A percentile compares a stretch with the other conserved stretches of the same genome.
Evolutionary conservation across 805 yeast species (phyloP).

Genomic region (Hanseniaspora meyeri): DNA sequence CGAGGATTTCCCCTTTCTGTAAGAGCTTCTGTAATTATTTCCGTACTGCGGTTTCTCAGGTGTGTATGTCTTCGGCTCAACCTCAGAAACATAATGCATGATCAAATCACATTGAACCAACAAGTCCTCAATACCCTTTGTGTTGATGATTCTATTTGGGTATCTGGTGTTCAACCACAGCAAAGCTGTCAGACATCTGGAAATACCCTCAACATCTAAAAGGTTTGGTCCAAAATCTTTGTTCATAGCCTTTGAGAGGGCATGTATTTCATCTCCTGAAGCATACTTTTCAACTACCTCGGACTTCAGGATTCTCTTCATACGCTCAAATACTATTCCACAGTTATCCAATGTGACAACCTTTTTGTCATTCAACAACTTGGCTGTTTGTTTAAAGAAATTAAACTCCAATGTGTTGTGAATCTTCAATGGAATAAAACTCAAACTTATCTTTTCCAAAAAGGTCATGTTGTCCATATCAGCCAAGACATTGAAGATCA

Average conservation of each 20-base stretch:
- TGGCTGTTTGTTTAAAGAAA: conserved; percentile 37
- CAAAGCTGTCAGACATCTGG: conserved; percentile 53
- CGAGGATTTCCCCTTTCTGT: background rate
- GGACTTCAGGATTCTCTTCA: conserved; percentile 21
- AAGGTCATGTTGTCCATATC: conserved; percentile 34
- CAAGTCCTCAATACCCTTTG: conserved; percentile 58
- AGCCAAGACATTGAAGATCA: conserved; percentile 35
- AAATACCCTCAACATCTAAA: conserved; percentile 44
- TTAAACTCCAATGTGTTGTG: conserved; percentile 27
- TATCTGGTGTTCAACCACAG: conserved; percentile 82
- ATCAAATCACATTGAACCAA: conserved; percentile 53
- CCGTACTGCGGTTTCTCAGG: no score
- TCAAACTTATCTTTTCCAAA: conserved; percentile 44
- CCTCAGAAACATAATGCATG: conserved; percentile 30
- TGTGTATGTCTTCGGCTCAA: background rate
- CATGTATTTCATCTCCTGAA: background rate
- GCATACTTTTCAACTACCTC: conserved; percentile 8
- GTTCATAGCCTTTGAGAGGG: background rate
- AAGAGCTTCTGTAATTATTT: no score
- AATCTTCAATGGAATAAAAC: conserved; percentile 51
- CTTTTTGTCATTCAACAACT: conserved; percentile 42
- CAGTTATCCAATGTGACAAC: conserved; percentile 49
- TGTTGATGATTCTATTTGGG: conserved; percentile 68
- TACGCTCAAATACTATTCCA: conserved; percentile 23
- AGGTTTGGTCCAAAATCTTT: conserved; percentile 12